phyloP scores from a whole-genome alignment of 2,329 filamentous ascomycete species.

The Leptographium radiaticola region DNA sequence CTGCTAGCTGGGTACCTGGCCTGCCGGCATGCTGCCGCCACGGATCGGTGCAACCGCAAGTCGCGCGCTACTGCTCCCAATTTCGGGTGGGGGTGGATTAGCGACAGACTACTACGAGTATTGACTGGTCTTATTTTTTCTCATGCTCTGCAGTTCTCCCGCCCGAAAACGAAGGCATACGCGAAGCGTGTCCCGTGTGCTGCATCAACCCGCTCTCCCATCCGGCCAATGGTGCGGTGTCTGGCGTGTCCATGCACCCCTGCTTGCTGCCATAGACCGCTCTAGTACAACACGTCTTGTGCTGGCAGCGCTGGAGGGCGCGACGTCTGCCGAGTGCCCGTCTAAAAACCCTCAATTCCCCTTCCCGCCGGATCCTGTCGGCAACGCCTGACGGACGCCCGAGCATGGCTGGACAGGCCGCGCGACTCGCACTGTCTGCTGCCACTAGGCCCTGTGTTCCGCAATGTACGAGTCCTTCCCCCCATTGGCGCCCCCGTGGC shows the following conservation, averaged over 20 bases:
- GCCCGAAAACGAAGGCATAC: neutral
- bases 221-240: neutral
- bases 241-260: neutral
- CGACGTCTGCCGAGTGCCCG: neutral
- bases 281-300: neutral
- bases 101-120: neutral
- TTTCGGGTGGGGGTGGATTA: no score
- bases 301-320: neutral
- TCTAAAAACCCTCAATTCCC: neutral
- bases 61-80: neutral
- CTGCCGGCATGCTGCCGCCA: neutral
- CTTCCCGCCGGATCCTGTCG: neutral
- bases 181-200: neutral
- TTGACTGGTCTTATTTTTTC: neutral
- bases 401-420: constrained; percentile 6
- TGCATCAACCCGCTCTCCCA: neutral
- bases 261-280: neutral
- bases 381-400: neutral
- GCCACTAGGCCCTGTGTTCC: constrained; percentile 1
- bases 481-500: neutral
- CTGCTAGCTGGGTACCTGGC: neutral
- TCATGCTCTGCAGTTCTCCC: neutral
- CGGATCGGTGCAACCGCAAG: neutral
- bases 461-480: constrained; percentile 2
- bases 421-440: constrained; percentile 5